Evolutionary conservation across 805 yeast species (phyloP).

Genomic region (Sungouiella thailandica): DNA sequence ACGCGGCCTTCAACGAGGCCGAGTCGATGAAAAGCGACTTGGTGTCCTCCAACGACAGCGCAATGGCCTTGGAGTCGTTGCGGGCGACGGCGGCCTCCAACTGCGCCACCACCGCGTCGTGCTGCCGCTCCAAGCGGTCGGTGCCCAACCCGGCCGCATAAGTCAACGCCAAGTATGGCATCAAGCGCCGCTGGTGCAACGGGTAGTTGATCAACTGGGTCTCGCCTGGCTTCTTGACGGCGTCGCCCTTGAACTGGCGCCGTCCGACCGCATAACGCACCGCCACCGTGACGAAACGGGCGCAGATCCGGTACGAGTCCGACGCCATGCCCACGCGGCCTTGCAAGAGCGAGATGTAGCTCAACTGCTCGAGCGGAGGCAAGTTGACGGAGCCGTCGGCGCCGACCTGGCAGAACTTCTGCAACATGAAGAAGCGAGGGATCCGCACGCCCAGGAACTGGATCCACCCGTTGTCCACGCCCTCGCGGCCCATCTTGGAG

Average conservation of each 20-base stretch:
- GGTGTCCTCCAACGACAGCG: slow-evolving; percentile 31
- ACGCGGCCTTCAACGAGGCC: slow-evolving; percentile 40
- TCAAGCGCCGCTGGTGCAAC: slow-evolving; percentile 41
- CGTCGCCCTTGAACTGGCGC: slow-evolving; percentile 38
- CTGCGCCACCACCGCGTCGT: slow-evolving; percentile 23
- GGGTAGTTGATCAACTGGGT: slow-evolving; percentile 42
- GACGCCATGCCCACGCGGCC: slow-evolving; percentile 43
- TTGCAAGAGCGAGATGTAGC: slow-evolving; percentile 39
- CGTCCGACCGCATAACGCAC: slow-evolving; percentile 43
- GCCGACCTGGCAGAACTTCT: slow-evolving; percentile 38
- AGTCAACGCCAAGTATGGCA: slow-evolving; percentile 39
- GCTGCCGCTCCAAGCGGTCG: slow-evolving; percentile 31
- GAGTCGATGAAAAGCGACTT: slow-evolving; percentile 42
- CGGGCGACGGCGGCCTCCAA: slow-evolving; percentile 34
- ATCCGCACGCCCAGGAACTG: slow-evolving; percentile 40
- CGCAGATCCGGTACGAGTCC: slow-evolving; percentile 39
- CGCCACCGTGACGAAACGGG: slow-evolving; percentile 40
- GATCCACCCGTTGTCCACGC: slow-evolving; percentile 47
- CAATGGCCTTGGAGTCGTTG: slow-evolving; percentile 27
- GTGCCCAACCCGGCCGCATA: slow-evolving; percentile 37
- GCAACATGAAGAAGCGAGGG: slow-evolving; percentile 44
- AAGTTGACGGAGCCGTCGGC: slow-evolving; percentile 36
- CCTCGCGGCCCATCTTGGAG: slow-evolving; percentile 46
- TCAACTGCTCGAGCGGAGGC: slow-evolving; percentile 43
- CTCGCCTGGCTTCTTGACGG: slow-evolving; percentile 16